Conservation (phyloP, 2,329 filamentous ascomycete species). For the Fusarium metavorans region DNA sequence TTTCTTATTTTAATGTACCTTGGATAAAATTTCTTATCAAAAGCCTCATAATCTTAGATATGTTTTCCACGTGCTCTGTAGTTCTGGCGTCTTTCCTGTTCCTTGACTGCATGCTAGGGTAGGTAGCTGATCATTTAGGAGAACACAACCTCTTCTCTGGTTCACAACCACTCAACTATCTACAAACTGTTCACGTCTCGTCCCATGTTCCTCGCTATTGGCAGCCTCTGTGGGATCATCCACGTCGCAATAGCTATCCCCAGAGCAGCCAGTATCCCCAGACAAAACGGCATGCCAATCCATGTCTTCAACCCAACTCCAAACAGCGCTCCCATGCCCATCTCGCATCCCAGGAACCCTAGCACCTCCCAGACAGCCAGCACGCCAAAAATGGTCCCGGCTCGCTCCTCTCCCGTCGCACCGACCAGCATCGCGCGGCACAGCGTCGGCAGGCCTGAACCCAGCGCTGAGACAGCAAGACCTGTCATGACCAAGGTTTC, state of each 20-base stretch:
- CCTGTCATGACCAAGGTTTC: slow-evolving; percentile 38
- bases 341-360: slow-evolving; percentile 35
- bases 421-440: slow-evolving; percentile 43
- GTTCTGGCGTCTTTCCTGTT: background rate
- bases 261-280: slow-evolving; percentile 27
- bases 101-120: background rate
- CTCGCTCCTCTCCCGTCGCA: slow-evolving; percentile 18
- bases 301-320: slow-evolving; percentile 39
- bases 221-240: slow-evolving; percentile 14
- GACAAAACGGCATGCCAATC: slow-evolving; percentile 41
- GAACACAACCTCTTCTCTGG: background rate
- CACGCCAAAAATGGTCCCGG: slow-evolving; percentile 41
- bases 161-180: background rate
- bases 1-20: background rate
- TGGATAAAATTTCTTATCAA: background rate
- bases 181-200: background rate
- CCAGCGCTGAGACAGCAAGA: slow-evolving; percentile 36
- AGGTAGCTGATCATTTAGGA: background rate
- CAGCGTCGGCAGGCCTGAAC: slow-evolving; percentile 42
- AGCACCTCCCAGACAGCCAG: slow-evolving; percentile 43
- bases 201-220: background rate
- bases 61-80: background rate
- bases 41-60: background rate
- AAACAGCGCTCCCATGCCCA: slow-evolving; percentile 41
- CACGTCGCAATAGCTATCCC: slow-evolving; percentile 30